Evolutionary conservation across 129 eudicot species (phyloP).

Genomic region (Daucus carota): DH1_v3.0 NC_030383.2:3801001-3801500

Average conservation of each 20-base stretch:
- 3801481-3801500: neutral
- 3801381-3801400: neutral
- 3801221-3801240: neutral
- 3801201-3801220: neutral
- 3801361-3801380: conserved; percentile 70
- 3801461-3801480: neutral
- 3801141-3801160: neutral
- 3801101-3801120: too few species aligned
- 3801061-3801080: neutral
- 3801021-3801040: too few species aligned
- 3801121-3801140: neutral
- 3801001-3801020: too few species aligned
- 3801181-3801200: neutral
- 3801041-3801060: too few species aligned
- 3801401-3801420: neutral
- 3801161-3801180: neutral
- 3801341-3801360: conserved; percentile 90
- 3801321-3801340: conserved; percentile 83
- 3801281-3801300: conserved; percentile 89
- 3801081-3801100: too few species aligned
- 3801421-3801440: neutral
- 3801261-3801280: conserved; percentile 64
- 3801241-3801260: neutral
- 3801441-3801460: neutral
- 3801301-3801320: conserved; percentile 66